These are phyloP conservation scores for Smallanthus sonchifolius DNA, from an alignment of 129 eudicot genomes.

Conservation along the genomic window DNA sequence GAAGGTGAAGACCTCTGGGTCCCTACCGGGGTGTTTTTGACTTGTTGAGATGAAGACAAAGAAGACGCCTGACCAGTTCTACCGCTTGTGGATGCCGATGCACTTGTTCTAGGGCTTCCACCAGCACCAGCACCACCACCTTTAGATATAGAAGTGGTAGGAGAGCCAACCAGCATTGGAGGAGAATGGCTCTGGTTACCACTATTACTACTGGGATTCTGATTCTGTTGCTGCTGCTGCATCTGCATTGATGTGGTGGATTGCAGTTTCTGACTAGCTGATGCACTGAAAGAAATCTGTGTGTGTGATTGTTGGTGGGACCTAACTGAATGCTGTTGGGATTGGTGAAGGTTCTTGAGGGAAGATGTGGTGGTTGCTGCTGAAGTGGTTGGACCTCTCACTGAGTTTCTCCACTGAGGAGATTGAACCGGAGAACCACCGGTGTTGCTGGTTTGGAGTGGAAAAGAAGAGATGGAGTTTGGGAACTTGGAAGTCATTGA, in stretches of 20 bases:
- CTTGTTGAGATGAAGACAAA: conserved; percentile 55
- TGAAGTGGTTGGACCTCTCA: conserved; percentile 42
- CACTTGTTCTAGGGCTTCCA: no score
- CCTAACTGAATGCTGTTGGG: conserved; percentile 48
- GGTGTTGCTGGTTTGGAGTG: conserved; percentile 51
- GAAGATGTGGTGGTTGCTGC: conserved; percentile 37
- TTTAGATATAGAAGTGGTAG: conserved; percentile 29
- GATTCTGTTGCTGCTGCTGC: conserved; percentile 38
- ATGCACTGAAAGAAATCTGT: conserved; percentile 73
- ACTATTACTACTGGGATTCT: conserved; percentile 30
- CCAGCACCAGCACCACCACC: no score
- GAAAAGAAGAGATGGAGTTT: conserved; percentile 46
- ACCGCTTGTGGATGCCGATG: no score
- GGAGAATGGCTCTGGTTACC: conserved; percentile 55
- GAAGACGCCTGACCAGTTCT: conserved; percentile 24
- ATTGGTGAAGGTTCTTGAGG: conserved; percentile 42
- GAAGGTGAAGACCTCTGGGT: conserved; percentile 70
- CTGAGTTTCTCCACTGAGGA: conserved; percentile 78
- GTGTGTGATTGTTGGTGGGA: conserved; percentile 58
- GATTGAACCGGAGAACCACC: conserved; percentile 55
- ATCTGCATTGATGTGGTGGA: conserved; percentile 29
- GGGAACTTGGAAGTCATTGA: conserved; percentile 56
- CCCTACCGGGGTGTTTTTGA: conserved; percentile 40
- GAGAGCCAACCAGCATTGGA: conserved; percentile 77
- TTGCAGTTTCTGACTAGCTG: conserved; percentile 51